Evolutionary conservation across 192 early-diverging fungal genomes (phyloP).

Genomic region (Coemansia interrupta): DNA sequence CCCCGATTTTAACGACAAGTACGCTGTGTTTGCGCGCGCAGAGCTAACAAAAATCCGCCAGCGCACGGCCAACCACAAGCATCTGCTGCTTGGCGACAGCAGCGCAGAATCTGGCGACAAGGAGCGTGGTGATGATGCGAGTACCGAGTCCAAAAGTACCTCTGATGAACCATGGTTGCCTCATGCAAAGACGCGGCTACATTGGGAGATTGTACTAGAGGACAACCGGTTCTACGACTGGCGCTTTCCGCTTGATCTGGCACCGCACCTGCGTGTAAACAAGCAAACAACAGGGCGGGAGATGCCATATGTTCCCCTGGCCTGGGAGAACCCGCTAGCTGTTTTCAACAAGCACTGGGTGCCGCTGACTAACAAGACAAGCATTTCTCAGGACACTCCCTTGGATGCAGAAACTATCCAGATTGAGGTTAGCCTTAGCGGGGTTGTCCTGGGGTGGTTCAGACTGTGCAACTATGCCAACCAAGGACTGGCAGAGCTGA

Average conservation of each 20-base stretch:
- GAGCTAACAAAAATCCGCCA: conserved; percentile 19
- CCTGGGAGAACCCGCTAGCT: conserved; percentile 50
- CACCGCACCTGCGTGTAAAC: conserved; percentile 20
- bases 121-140: not conserved
- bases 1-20: conserved; percentile 22
- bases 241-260: conserved; percentile 40
- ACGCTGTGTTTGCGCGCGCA: conserved; percentile 24
- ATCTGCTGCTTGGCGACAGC: conserved; percentile 16
- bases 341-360: conserved; percentile 34
- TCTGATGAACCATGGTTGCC: conserved; percentile 32
- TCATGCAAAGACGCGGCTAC: conserved; percentile 41
- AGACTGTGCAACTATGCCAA: conserved; percentile 44
- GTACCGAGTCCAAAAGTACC: not conserved
- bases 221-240: conserved; percentile 39
- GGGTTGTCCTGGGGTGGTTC: conserved; percentile 51
- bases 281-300: not conserved
- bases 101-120: not conserved
- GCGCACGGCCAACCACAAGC: conserved; percentile 27
- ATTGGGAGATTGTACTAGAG: conserved; percentile 50
- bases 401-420: conserved; percentile 15
- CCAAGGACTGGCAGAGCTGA: conserved; percentile 36
- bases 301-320: conserved; percentile 46
- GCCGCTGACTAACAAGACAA: conserved; percentile 39
- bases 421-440: conserved; percentile 32
- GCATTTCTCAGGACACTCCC: conserved; percentile 12